A percentile compares a stretch with the other conserved stretches of the same genome.
phyloP scores from a whole-genome alignment of 139 green algal species.

The Gonium pectorale region DNA sequence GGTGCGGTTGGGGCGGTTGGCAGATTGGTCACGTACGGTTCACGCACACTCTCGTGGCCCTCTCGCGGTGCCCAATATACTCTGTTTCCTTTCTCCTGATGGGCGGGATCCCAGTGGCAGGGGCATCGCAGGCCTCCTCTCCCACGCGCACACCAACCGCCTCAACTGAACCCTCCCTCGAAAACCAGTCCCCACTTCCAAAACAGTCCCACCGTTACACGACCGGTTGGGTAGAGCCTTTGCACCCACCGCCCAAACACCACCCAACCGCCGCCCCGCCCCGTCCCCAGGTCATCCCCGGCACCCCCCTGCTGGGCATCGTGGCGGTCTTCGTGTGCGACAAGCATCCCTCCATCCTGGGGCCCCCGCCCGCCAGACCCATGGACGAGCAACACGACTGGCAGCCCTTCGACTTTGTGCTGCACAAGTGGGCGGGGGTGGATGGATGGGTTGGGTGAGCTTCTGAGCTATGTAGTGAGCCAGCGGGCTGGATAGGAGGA shows the following conservation, averaged over 20 bases:
- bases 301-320: constrained; percentile 38
- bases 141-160: no score
- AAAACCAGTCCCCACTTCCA: background rate
- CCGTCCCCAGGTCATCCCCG: constrained; percentile 39
- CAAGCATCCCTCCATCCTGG: constrained; percentile 32
- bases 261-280: background rate
- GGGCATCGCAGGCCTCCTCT: no score
- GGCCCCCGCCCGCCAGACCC: constrained; percentile 13
- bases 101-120: background rate
- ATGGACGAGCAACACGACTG: constrained; percentile 56
- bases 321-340: constrained; percentile 42
- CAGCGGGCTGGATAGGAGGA: background rate
- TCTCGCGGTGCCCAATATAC: no score
- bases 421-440: constrained; percentile 40
- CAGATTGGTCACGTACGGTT: no score
- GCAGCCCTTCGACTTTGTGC: constrained; percentile 60
- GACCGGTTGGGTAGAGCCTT: background rate
- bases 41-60: background rate
- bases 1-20: background rate
- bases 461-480: background rate
- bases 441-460: background rate
- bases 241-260: background rate
- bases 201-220: background rate
- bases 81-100: background rate
- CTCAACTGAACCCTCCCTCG: no score